These are phyloP conservation scores for Diaporthe helianthi DNA, from an alignment of 2,329 filamentous ascomycete species.

Conservation along the genomic window DNA sequence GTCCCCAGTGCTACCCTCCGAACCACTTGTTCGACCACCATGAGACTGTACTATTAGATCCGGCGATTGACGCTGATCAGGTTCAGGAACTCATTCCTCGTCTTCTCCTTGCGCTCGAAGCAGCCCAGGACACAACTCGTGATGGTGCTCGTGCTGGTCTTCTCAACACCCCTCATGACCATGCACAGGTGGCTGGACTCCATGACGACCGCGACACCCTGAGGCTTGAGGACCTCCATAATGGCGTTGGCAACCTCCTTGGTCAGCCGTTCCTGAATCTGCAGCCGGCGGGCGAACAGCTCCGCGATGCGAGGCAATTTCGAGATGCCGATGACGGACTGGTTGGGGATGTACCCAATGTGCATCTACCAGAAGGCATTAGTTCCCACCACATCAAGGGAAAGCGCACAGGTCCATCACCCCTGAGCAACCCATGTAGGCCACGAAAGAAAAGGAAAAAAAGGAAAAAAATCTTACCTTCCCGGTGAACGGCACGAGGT, in stretches of 20 bases:
- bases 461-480: too few species aligned
- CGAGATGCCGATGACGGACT: constrained; percentile 91
- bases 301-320: constrained; percentile 96
- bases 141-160: constrained; percentile 84
- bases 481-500: constrained; percentile 93
- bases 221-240: constrained; percentile 89
- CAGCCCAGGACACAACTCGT: constrained; percentile 98
- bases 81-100: constrained; percentile 92
- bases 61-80: constrained; percentile 68
- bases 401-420: not conserved
- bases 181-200: constrained; percentile 97
- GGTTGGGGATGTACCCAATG: constrained; percentile 94
- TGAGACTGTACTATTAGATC: not conserved
- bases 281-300: constrained; percentile 91
- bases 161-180: constrained; percentile 98
- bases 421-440: not conserved
- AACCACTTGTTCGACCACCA: not conserved
- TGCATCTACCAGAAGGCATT: constrained; percentile 74
- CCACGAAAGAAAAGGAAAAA: too few species aligned
- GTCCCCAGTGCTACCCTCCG: not conserved
- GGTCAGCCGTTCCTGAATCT: constrained; percentile 95
- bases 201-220: constrained; percentile 97
- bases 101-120: constrained; percentile 92
- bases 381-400: not conserved
- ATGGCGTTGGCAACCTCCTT: constrained; percentile 96